Percentiles rank a stretch among this genome's conserved stretches.
These are phyloP conservation scores for Scheffersomyces ergatensis DNA, from an alignment of 805 yeast species.

Conservation along the genomic window DNA sequence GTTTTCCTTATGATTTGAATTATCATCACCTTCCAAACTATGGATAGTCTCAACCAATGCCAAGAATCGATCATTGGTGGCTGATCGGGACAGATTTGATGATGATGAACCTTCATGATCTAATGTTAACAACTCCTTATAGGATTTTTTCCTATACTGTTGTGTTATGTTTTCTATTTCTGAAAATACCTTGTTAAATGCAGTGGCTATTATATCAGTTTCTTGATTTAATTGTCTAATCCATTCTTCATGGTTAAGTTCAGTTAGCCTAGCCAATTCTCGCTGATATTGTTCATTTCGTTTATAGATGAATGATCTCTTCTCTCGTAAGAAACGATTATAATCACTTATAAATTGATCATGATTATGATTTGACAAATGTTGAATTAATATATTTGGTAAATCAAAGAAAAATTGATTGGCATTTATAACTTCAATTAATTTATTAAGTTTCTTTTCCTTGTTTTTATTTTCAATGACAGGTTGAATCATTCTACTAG, in stretches of 20 bases:
- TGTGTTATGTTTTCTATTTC: slow-evolving; percentile 33
- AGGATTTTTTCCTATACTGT: slow-evolving; percentile 32
- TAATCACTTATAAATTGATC: slow-evolving; percentile 35
- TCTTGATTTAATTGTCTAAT: slow-evolving; percentile 19
- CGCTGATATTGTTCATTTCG: slow-evolving; percentile 3
- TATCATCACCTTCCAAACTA: slow-evolving; percentile 24
- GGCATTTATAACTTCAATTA: slow-evolving; percentile 33
- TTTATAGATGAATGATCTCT: slow-evolving; percentile 11
- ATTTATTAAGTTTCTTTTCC: slow-evolving; percentile 28
- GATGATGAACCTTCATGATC: slow-evolving; percentile 27
- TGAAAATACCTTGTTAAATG: slow-evolving; percentile 24
- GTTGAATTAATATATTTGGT: slow-evolving; percentile 27
- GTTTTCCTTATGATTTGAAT: slow-evolving; percentile 10
- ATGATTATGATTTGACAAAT: slow-evolving; percentile 28
- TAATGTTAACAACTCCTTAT: slow-evolving; percentile 34
- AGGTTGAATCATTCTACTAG: slow-evolving; percentile 39
- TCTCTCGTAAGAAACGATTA: slow-evolving; percentile 25
- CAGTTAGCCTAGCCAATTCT: slow-evolving; percentile 2
- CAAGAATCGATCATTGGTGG: slow-evolving; percentile 29
- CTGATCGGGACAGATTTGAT: background rate
- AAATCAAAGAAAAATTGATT: slow-evolving; percentile 36
- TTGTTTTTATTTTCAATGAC: slow-evolving; percentile 35
- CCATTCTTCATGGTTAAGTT: slow-evolving; percentile 10
- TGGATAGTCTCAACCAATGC: slow-evolving; percentile 38
- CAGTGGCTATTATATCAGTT: slow-evolving; percentile 23